Evolutionary conservation across 176 grass and related monocot genomes (phyloP).

Genomic region (Oryza meyeriana): DNA sequence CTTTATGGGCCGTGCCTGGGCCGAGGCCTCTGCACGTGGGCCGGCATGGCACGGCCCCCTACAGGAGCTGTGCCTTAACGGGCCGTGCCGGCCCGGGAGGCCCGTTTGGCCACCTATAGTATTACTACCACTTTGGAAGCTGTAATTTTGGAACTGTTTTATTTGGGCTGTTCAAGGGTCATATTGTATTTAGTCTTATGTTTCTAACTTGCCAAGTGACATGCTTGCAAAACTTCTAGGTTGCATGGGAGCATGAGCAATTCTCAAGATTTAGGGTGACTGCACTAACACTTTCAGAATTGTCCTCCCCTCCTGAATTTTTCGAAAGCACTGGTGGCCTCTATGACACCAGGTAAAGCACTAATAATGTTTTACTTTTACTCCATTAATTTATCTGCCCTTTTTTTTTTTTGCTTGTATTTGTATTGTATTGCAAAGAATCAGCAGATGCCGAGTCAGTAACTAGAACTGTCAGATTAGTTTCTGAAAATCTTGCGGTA

Average conservation of each 20-base stretch:
- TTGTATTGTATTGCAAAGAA: constrained; percentile 51
- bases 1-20: too few relatives aligned
- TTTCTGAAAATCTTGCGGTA: constrained; percentile 94
- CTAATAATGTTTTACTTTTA: constrained; percentile 3
- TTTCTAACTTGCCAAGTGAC: not conserved
- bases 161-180: not conserved
- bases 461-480: constrained; percentile 73
- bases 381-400: not conserved
- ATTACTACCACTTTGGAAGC: constrained; percentile 1
- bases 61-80: too few relatives aligned
- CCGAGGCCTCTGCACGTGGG: too few relatives aligned
- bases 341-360: constrained; percentile 69
- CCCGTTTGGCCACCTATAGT: too few relatives aligned
- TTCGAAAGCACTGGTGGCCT: constrained; percentile 81
- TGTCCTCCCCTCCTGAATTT: constrained; percentile 83
- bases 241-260: constrained; percentile 98
- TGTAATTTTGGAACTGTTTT: constrained; percentile 18
- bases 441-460: constrained; percentile 61
- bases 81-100: too few relatives aligned
- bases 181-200: not conserved
- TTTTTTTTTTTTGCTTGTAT: constrained; percentile 15
- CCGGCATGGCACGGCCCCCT: too few relatives aligned
- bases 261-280: constrained; percentile 99
- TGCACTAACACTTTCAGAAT: constrained; percentile 84
- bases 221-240: constrained; percentile 56